Base-by-base conservation (phyloP, 192 early-diverging fungal genomes). In the Gorgonomyces haynaldii region DNA sequence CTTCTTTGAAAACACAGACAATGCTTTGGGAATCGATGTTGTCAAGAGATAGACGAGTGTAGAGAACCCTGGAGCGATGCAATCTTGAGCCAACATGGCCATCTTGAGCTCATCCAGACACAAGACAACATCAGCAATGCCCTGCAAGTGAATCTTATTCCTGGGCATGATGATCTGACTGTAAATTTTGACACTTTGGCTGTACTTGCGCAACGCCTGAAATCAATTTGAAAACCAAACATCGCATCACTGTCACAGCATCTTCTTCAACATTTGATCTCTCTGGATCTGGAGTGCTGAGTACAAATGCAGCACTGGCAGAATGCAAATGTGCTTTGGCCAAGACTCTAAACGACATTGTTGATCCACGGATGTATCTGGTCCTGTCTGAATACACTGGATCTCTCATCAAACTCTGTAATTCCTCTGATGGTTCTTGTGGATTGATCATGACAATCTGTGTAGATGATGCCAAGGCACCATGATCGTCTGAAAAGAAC, bases 401-500 rank as follows among this genome's bases (percentile, higher is more conserved):
- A 52, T 86, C 84, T 50, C 48, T 42, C 22, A 86, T 57, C 7
- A 66, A 41, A 2, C 13, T 15, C 24, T 54, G 25, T n/a, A 64
- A 37, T 8, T 58, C 60, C 37, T 54, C 46, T 30, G n/a, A 36
- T 2, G 54, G 53, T 36, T 67, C 75, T 24, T 56, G 53, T 32
- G 76, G 70, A 58, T 68, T 72, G 61, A 86, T 61, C 36, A 86
- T 63, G 23, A 86, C 79, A 6, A 85, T 79, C 8, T 68, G 62
- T 2, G 82, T 82, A 36, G 71, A 70, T 54, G 82, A 65, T 5
- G 79, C 81, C 30, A 53, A 56, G 15, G 74, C 52, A 25, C 84
- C 84, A 38, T 86, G 84, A 60, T 85, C 83, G 16, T 50, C 69
- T 51, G 82, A 85, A 40, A 83, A 86, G 53, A 86, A 84, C 62